These are phyloP conservation scores for Pigoraptor vietnamica DNA, from an alignment of 78 protist genomes.

Conservation along the genomic window DNA sequence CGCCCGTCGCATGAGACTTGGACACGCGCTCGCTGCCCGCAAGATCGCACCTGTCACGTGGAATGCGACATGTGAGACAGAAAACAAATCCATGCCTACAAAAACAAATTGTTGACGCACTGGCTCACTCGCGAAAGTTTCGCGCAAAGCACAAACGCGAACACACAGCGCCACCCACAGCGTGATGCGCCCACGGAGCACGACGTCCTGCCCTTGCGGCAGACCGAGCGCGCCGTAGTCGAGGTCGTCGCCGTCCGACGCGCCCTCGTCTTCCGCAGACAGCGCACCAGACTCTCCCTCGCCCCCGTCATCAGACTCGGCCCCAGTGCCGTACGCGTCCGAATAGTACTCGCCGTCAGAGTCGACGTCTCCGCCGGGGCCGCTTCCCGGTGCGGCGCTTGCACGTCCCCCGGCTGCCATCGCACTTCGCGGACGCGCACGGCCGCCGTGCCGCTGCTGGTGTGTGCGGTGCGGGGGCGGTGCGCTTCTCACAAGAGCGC, in stretches of 20 bases:
- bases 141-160: too few relatives aligned
- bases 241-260: neutral
- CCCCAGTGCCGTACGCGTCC: neutral
- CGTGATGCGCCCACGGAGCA: neutral
- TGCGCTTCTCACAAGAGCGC: too few relatives aligned
- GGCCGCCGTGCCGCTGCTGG: too few relatives aligned
- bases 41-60: neutral
- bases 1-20: conserved; percentile 13
- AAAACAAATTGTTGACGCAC: too few relatives aligned
- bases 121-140: too few relatives aligned
- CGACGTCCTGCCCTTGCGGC: neutral
- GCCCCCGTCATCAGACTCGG: neutral
- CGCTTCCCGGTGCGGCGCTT: too few relatives aligned
- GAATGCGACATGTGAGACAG: too few relatives aligned
- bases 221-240: neutral
- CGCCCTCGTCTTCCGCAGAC: neutral
- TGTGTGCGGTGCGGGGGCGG: too few relatives aligned
- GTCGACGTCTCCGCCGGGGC: neutral
- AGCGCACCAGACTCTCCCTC: neutral
- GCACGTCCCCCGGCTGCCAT: too few relatives aligned
- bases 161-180: neutral
- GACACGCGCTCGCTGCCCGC: neutral
- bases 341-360: neutral
- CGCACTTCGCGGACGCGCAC: too few relatives aligned
- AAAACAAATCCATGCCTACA: too few relatives aligned